phyloP scores from a whole-genome alignment of 2,329 filamentous ascomycete species.

The Fusarium sp. region DNA sequence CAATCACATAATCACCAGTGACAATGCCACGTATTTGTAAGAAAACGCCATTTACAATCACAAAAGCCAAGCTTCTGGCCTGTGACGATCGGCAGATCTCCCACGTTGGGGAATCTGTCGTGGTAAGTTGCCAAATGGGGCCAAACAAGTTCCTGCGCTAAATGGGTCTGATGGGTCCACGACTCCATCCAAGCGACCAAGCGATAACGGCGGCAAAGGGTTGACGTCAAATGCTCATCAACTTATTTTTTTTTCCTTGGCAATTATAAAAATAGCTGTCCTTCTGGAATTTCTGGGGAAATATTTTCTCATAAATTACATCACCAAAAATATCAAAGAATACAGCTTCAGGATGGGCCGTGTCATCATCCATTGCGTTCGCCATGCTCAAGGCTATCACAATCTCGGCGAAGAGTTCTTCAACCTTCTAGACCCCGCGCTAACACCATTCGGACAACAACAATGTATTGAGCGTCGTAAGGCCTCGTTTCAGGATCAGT shows the following conservation, averaged over 20 bases:
- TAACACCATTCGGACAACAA: conserved; percentile 35
- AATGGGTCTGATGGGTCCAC: conserved; percentile 17
- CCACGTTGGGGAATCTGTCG: conserved; percentile 31
- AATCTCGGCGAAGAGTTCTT: conserved; percentile 40
- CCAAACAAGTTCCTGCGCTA: conserved; percentile 5
- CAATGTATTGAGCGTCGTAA: conserved; percentile 30
- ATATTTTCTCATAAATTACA: background rate
- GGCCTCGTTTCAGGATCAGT: conserved; percentile 33
- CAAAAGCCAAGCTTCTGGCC: background rate
- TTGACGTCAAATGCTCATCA: conserved; percentile 3
- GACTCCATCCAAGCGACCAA: background rate
- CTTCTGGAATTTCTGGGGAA: background rate
- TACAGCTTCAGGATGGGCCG: conserved; percentile 10
- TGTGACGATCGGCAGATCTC: conserved; percentile 15
- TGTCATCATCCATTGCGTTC: conserved; percentile 30
- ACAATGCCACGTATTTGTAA: background rate
- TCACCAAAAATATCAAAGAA: background rate
- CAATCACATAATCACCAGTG: background rate
- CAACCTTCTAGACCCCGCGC: conserved; percentile 24
- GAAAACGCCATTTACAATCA: background rate
- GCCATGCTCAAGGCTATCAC: conserved; percentile 36
- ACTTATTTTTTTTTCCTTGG: background rate
- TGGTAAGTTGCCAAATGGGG: conserved; percentile 30
- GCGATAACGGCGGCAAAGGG: conserved; percentile 9
- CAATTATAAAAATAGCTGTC: background rate